These are phyloP conservation scores for Arthrobotrys conoides DNA, from an alignment of 2,329 filamentous ascomycete species.

Conservation along the genomic window DNA sequence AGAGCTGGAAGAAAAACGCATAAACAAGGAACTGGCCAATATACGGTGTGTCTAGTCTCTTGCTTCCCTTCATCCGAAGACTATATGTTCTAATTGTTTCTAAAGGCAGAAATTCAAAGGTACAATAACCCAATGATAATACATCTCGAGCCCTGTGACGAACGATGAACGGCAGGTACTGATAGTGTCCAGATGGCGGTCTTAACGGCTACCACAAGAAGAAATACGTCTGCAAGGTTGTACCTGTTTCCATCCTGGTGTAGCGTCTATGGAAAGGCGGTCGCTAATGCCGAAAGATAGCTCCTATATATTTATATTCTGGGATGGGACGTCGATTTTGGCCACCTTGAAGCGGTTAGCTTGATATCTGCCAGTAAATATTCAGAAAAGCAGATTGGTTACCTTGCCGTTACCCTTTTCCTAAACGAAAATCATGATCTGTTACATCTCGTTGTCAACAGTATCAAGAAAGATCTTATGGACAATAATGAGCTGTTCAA, in stretches of 20 bases:
- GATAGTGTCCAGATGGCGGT: slow-evolving; percentile 76
- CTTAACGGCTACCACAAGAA: slow-evolving; percentile 98
- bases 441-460: slow-evolving; percentile 96
- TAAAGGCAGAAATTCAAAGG: slow-evolving; percentile 91
- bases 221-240: slow-evolving; percentile 98
- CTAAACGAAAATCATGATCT: slow-evolving; percentile 97
- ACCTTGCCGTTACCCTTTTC: slow-evolving; percentile 96
- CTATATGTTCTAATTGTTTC: slow-evolving; percentile 62
- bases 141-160: slow-evolving; percentile 11
- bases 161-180: slow-evolving; percentile 23
- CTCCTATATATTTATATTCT: slow-evolving; percentile 99
- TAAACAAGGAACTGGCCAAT: slow-evolving; percentile 99
- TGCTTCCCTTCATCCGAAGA: not conserved
- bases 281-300: slow-evolving; percentile 66
- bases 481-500: slow-evolving; percentile 98
- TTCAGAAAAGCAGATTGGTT: slow-evolving; percentile 99
- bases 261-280: not conserved
- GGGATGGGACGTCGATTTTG: slow-evolving; percentile 99
- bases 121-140: slow-evolving; percentile 64
- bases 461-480: slow-evolving; percentile 93
- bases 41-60: slow-evolving; percentile 75
- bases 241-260: slow-evolving; percentile 44
- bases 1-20: slow-evolving; percentile 97
- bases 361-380: slow-evolving; percentile 97
- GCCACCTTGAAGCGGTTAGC: slow-evolving; percentile 97